Percentiles rank a stretch among this genome's conserved stretches.
Evolutionary conservation across 78 protist genomes (phyloP).

Genomic region (Dictyostelium capitatum): DNA sequence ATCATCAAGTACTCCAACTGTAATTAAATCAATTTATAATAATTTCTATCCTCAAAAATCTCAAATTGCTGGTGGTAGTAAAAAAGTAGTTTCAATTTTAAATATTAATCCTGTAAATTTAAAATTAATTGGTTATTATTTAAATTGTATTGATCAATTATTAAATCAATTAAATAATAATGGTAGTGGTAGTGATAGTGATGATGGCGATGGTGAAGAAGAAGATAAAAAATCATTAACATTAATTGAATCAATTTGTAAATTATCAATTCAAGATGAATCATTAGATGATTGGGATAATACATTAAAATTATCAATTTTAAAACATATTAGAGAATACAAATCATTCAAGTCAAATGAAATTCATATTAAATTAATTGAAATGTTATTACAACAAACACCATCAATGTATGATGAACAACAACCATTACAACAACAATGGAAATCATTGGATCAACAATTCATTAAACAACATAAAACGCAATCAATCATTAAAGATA

Average conservation of each 20-base stretch:
- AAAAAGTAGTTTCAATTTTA: neutral
- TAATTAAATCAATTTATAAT: conserved; percentile 20
- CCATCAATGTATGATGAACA: neutral
- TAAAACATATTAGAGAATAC: conserved; percentile 8
- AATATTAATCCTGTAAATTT: neutral
- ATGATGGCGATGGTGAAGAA: too few relatives aligned
- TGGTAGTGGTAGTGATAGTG: too few relatives aligned
- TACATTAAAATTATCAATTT: neutral
- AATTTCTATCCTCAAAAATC: neutral
- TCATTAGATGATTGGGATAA: neutral
- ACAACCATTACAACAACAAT: neutral
- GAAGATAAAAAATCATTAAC: neutral
- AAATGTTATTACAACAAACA: neutral
- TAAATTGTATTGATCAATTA: neutral
- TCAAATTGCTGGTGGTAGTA: neutral
- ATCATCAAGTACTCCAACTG: neutral
- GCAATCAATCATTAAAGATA: conserved; percentile 50
- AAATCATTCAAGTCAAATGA: neutral
- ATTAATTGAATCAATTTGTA: neutral
- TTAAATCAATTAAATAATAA: neutral
- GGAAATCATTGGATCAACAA: conserved; percentile 4
- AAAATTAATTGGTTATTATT: neutral
- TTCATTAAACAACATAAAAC: conserved; percentile 43
- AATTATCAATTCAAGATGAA: neutral
- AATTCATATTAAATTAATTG: conserved; percentile 13